These are phyloP conservation scores for Fusarium sp. DNA, from an alignment of 2,329 filamentous ascomycete species.

Conservation along the genomic window DNA sequence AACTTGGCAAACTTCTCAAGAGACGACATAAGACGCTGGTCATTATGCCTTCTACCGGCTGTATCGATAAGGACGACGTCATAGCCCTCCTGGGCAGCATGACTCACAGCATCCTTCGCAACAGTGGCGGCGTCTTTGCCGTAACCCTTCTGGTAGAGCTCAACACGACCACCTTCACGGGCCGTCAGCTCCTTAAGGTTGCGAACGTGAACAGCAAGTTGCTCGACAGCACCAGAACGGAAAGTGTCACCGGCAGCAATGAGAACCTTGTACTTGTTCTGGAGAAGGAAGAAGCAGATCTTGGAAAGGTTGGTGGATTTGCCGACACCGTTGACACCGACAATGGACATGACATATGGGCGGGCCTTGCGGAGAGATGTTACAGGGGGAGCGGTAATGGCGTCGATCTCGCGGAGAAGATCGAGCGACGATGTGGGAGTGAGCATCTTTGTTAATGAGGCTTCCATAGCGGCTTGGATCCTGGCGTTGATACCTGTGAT, in stretches of 20 bases:
- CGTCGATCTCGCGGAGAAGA: conserved; percentile 91
- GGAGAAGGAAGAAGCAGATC: conserved; percentile 96
- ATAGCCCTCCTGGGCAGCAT: conserved; percentile 79
- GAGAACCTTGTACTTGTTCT: conserved; percentile 96
- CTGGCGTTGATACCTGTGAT: conserved; percentile 77
- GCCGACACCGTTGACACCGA: conserved; percentile 97
- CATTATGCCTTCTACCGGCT: conserved; percentile 93
- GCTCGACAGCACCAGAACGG: conserved; percentile 95
- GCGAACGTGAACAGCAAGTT: conserved; percentile 92
- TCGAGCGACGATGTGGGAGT: conserved; percentile 96
- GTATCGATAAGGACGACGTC: conserved; percentile 98
- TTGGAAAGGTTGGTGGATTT: conserved; percentile 98
- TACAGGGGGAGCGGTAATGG: conserved; percentile 74
- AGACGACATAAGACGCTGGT: conserved; percentile 93
- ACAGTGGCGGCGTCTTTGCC: conserved; percentile 97
- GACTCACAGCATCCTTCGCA: conserved; percentile 90
- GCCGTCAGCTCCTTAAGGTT: conserved; percentile 90
- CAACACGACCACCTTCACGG: conserved; percentile 86
- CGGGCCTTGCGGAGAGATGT: conserved; percentile 73
- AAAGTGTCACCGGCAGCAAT: conserved; percentile 97
- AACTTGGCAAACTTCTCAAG: conserved; percentile 98
- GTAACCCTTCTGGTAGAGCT: conserved; percentile 96
- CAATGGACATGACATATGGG: conserved; percentile 97
- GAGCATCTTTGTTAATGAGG: conserved; percentile 92
- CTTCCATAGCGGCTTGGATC: conserved; percentile 88